A percentile compares a stretch with the other conserved stretches of the same genome.
Conservation (phyloP, 495 filamentous ascomycete species). For the Evernia prunastri region DNA sequence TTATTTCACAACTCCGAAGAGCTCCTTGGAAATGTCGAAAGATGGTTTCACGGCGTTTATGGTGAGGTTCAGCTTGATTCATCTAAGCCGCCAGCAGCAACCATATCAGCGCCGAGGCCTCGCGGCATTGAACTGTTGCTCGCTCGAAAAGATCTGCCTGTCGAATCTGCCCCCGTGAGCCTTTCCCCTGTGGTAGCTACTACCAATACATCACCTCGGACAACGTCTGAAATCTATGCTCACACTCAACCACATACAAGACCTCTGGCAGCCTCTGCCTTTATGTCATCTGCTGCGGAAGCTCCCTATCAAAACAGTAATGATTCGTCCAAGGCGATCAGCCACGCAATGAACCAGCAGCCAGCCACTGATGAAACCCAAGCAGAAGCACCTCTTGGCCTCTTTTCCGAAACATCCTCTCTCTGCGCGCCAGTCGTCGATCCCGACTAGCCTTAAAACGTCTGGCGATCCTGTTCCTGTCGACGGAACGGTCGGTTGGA, state of each 20-base stretch:
- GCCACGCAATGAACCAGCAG: neutral
- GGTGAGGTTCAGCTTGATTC: conserved; percentile 33
- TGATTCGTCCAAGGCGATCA: neutral
- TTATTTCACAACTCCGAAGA: conserved; percentile 59
- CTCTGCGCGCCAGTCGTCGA: neutral
- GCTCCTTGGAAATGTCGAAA: conserved; percentile 48
- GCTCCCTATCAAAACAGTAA: neutral
- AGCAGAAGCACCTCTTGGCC: neutral
- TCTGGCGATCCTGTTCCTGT: neutral
- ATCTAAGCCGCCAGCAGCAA: conserved; percentile 14
- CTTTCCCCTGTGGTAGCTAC: neutral
- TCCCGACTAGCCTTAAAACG: no score
- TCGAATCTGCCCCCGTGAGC: neutral
- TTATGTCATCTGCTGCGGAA: neutral
- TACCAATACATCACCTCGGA: neutral
- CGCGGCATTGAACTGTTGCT: conserved; percentile 31
- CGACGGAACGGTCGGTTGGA: neutral
- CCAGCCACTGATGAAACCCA: neutral
- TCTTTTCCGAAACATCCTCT: neutral
- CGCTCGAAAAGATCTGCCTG: conserved; percentile 26
- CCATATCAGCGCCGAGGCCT: neutral
- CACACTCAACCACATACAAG: neutral
- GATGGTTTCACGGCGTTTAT: conserved; percentile 51
- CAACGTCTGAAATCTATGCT: neutral
- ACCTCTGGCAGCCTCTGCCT: neutral